Evolutionary conservation across 305 asterid genomes (phyloP).

Genomic region (Solanum hybrid): DNA sequence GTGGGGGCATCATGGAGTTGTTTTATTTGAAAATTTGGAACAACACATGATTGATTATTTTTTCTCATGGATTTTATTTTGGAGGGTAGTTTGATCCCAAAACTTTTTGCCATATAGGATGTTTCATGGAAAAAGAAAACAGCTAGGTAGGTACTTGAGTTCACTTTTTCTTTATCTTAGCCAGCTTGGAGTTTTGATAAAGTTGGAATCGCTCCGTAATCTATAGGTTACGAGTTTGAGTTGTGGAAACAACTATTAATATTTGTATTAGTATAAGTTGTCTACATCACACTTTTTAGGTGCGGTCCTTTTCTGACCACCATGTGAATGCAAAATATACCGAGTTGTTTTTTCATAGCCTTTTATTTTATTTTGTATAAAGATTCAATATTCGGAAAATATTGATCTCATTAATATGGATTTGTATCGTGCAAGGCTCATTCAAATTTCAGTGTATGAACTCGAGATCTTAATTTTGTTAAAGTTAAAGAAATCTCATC

Average conservation of each 20-base stretch:
- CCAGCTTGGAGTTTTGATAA: not conserved
- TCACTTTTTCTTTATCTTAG: not conserved
- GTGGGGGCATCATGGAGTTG: not conserved
- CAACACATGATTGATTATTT: not conserved
- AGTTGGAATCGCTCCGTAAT: not conserved
- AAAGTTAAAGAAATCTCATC: not conserved
- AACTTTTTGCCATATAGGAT: not conserved
- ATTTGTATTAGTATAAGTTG: not conserved
- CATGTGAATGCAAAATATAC: not conserved
- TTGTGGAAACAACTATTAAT: not conserved
- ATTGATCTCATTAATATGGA: not conserved
- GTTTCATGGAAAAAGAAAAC: not conserved
- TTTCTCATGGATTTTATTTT: not conserved
- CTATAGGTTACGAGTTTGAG: not conserved
- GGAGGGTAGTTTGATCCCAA: not conserved
- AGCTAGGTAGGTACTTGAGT: not conserved
- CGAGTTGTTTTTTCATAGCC: not conserved
- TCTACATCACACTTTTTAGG: not conserved
- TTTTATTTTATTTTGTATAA: not conserved
- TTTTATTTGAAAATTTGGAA: not conserved
- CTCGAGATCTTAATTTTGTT: not conserved
- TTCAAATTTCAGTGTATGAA: not conserved
- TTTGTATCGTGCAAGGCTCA: not conserved
- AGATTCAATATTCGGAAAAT: not conserved
- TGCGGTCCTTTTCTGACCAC: rapidly evolving